Base-by-base conservation (phyloP, 2,329 filamentous ascomycete species). In the Xylaria sp. region DNA sequence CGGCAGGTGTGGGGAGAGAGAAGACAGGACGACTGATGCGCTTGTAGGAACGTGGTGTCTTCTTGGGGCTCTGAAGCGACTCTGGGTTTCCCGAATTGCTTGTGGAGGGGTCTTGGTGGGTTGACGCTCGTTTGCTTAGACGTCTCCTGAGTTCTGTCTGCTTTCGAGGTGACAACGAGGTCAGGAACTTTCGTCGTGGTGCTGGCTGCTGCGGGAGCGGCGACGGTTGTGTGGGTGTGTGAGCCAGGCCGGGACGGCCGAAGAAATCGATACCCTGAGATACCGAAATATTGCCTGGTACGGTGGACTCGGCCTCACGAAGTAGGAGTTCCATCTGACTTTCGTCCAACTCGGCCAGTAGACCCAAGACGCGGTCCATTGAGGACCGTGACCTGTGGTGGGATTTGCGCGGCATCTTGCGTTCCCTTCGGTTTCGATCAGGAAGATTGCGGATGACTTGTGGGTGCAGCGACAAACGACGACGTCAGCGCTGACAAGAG, bases 261-360 rank as follows among this genome's bases (percentile, higher is more conserved):
- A 78, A 78, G 58, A 76, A 68, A 48, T 76, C 73, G 64, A 78
- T 77, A 36, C 72, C 76, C 68, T 74, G 70, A 18, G 75, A 66
- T 5, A 78, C 76, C 6, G 73, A 66, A 12, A 78, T 73, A 65
- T 78, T 76, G 68, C 74, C 69, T 23, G 73, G 52, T 56, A 71
- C 66, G 41, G 75, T 74, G 52, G 72, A 73, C 66, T 78, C 76
- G 68, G 75, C 73, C 62, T 77, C 75, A 55, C 71, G 73, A 55
- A 78, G 73, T 20, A 78, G 70, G 13, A 64, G 20, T 54, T 75
- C 71, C 55, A 78, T 72, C 68, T 78, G 76, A 64, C 55, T 63
- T 7, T 78, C 76, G 67, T 78, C 75, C 46, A 78, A 64, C 57
- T 75, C 72, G 55, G 68, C 69, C 39, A 78, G 74, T 54, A 78